Percentiles rank a stretch among this genome's conserved stretches.
phyloP scores from a whole-genome alignment of 2,329 filamentous ascomycete genomes.

The Dissoconium aciculare region DNA sequence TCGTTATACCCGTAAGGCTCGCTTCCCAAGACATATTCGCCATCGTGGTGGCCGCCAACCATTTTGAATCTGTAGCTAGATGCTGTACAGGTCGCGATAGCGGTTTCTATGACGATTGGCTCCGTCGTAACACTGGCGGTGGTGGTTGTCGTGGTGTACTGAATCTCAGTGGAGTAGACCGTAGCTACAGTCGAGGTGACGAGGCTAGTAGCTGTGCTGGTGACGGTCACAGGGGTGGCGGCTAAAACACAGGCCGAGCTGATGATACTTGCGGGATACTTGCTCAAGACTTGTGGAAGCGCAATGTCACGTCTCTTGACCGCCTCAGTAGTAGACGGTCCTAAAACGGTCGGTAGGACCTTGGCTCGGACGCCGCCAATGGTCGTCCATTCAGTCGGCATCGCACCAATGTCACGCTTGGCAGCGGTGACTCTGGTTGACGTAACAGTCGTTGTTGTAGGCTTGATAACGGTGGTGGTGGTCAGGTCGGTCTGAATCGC shows the following conservation, averaged over 20 bases:
- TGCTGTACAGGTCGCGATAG: background rate
- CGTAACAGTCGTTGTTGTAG: background rate
- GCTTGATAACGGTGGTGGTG: background rate
- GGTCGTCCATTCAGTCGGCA: background rate
- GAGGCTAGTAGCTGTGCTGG: background rate
- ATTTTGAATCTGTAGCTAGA: too few species aligned
- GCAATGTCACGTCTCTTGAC: background rate
- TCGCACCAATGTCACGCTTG: background rate
- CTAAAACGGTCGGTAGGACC: background rate
- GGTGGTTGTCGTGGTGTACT: background rate
- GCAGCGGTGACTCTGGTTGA: background rate
- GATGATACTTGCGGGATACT: slow-evolving; percentile 1
- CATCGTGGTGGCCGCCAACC: too few species aligned
- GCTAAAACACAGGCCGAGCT: background rate
- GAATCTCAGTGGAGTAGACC: background rate
- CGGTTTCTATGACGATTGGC: background rate
- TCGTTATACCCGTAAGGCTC: too few species aligned
- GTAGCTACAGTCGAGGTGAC: background rate
- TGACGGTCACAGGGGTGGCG: background rate
- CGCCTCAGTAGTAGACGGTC: background rate
- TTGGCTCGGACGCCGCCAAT: background rate
- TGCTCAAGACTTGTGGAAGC: background rate
- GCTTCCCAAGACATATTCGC: too few species aligned
- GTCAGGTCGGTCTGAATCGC: background rate
- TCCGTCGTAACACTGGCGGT: background rate